Percentiles rank a stretch among this genome's conserved stretches.
Evolutionary conservation across 495 filamentous ascomycete genomes (phyloP).

Genomic region (Melanomma pulvis-pyrius): DNA sequence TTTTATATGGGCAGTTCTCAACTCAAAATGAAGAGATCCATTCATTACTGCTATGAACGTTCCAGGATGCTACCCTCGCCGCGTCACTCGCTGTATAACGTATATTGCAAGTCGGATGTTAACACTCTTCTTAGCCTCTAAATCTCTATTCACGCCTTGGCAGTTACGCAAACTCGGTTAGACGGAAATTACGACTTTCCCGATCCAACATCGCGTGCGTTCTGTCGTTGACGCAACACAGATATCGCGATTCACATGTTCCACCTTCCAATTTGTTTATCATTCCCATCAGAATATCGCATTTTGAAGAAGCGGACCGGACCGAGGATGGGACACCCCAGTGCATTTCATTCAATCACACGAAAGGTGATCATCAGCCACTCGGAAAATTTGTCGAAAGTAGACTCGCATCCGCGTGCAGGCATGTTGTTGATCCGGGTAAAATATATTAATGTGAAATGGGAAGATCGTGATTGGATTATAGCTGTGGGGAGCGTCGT

Average conservation of each 20-base stretch:
- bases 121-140: background rate
- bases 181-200: background rate
- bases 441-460: background rate
- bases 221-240: background rate
- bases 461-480: background rate
- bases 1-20: background rate
- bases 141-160: background rate
- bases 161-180: background rate
- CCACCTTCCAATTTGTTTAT: background rate
- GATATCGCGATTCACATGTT: background rate
- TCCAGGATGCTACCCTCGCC: background rate
- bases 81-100: conserved; percentile 5
- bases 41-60: background rate
- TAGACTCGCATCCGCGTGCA: background rate
- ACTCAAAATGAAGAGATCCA: background rate
- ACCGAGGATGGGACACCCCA: too few relatives aligned
- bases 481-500: background rate
- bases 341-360: background rate
- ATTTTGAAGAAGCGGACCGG: too few relatives aligned
- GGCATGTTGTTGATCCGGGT: background rate
- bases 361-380: background rate
- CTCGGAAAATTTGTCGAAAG: background rate
- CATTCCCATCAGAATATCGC: too few relatives aligned
- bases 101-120: background rate
- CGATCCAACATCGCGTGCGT: background rate